Conservation (phyloP, 73 alveolate genomes). For the Paramecium octaurelia region DNA sequence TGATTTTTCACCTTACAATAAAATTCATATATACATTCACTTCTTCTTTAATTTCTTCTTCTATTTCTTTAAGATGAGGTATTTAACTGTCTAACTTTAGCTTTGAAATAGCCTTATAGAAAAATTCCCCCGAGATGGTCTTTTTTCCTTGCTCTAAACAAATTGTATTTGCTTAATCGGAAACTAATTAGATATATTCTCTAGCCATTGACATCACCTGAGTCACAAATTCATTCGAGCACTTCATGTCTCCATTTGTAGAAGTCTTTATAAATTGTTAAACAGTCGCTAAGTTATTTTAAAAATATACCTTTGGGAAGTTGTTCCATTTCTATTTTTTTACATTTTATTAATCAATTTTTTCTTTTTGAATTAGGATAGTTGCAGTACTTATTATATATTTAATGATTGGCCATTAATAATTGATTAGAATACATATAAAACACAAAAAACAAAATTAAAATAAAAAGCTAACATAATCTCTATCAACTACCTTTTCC, state of each 20-base stretch:
- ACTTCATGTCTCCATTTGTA: constrained; percentile 36
- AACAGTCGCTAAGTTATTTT: background rate
- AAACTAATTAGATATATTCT: constrained; percentile 24
- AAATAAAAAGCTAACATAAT: background rate
- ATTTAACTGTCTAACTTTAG: background rate
- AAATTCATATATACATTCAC: constrained; percentile 10
- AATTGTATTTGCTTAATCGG: constrained; percentile 34
- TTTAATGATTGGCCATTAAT: constrained; percentile 11
- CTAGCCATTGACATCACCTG: constrained; percentile 47
- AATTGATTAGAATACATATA: background rate
- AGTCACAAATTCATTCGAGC: constrained; percentile 38
- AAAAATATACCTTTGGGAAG: background rate
- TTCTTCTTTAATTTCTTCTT: constrained; percentile 42
- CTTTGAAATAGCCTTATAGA: constrained; percentile 8
- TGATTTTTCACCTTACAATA: constrained; percentile 14
- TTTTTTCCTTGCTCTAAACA: constrained; percentile 35
- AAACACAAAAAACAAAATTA: background rate
- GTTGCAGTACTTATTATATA: constrained; percentile 4
- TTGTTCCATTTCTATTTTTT: constrained; percentile 21
- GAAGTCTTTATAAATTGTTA: constrained; percentile 25
- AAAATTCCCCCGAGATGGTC: constrained; percentile 27
- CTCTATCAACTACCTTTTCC: background rate
- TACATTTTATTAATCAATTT: background rate
- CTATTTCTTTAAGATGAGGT: constrained; percentile 24
- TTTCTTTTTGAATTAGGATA: constrained; percentile 8